A percentile compares a stretch with the other conserved stretches of the same genome.
These are phyloP conservation scores for Neoboletus magnificus DNA, from an alignment of 768 basidiomycete genomes.

Conservation along the genomic window DNA sequence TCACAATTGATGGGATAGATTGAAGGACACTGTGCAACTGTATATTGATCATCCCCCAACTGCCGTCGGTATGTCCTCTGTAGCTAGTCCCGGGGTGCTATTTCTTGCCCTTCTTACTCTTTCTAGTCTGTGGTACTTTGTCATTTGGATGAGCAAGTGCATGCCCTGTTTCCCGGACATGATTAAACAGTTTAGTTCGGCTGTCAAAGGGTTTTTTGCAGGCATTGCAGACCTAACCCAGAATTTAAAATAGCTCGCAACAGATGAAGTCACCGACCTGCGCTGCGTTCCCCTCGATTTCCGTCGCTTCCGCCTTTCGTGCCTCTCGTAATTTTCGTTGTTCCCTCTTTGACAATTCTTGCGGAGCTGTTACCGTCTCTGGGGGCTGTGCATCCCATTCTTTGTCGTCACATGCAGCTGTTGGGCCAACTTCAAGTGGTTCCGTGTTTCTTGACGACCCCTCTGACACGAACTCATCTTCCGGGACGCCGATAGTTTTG, in stretches of 20 bases:
- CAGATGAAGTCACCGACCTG: slow-evolving; percentile 9
- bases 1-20: slow-evolving; percentile 86
- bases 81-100: slow-evolving; percentile 8
- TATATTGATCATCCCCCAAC: neutral
- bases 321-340: slow-evolving; percentile 74
- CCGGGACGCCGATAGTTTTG: neutral
- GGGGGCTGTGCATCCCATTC: neutral
- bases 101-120: slow-evolving; percentile 31
- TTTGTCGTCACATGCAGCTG: neutral
- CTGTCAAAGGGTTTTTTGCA: slow-evolving; percentile 63
- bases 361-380: slow-evolving; percentile 5
- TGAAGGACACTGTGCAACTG: neutral
- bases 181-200: slow-evolving; percentile 71
- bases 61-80: slow-evolving; percentile 5
- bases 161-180: slow-evolving; percentile 70
- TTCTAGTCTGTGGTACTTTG: slow-evolving; percentile 31
- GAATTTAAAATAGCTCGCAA: slow-evolving; percentile 8
- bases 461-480: slow-evolving; percentile 7
- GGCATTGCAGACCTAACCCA: slow-evolving; percentile 55
- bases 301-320: slow-evolving; percentile 48
- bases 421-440: slow-evolving; percentile 5
- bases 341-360: slow-evolving; percentile 68
- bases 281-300: neutral
- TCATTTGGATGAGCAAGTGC: slow-evolving; percentile 46
- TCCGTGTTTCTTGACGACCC: slow-evolving; percentile 5